Evolutionary conservation across 129 eudicot genomes (phyloP), one percentile per base, ranked within the genome.

Genomic region (Oenanthe sinensis): DNA sequence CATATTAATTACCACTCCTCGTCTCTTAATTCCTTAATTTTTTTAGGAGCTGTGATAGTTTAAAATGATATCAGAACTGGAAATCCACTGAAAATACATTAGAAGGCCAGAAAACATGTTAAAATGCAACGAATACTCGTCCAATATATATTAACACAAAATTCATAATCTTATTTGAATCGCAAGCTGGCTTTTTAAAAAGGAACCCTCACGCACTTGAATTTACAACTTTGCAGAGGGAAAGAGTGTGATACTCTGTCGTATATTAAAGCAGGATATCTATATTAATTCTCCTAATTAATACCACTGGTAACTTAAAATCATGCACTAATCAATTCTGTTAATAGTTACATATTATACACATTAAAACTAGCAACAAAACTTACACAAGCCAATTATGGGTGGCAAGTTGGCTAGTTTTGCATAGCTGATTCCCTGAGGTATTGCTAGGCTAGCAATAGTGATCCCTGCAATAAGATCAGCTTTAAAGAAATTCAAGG

Each of bases 381-480:
- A 84, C 93, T 85, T 30, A 89, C 91, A 89, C 17, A 89, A 87
- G 83, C 93, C 93, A 78, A 81, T 88, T 44, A 87, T 82, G 4
- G 93, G 91, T 4, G 91, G 93, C 72, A 89, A 79, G 79, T 85
- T 83, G 6, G 89, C 93, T 1, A 89, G 85, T 81, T 81, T 89
- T 13, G 93, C 93, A 71, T 89, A 89, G 76, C 93, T 87, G 6
- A 89, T 89, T 15, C 93, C 91, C 77, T 89, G 91, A 42, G 93
- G 93, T 37, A 89, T 85, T 60, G 91, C 93, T 43, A 89, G 86
- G 79, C 93, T 89, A 74, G 93, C 93, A n/a, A 87, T 89, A 82
- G 91, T 89, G 83, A 89, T 85, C 1, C 93, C 93, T 62, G 91
- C 81, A 20, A 89, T 83, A 58, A 87, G 83, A 68, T 89, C 91